Conservation (phyloP, 441 rosid genomes). For the Capsella rubella region DNA sequence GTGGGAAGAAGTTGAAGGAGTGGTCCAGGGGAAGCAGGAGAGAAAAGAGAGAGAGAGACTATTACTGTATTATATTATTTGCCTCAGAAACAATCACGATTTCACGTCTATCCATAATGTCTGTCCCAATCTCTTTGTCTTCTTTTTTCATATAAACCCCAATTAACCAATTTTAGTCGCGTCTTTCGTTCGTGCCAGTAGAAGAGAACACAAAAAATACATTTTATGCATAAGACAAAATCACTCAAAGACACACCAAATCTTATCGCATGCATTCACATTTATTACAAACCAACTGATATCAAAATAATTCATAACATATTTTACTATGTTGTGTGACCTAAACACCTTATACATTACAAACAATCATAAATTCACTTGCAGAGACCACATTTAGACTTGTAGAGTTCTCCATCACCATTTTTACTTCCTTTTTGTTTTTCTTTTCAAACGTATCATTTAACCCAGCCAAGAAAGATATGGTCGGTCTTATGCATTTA, state of each 20-base stretch:
- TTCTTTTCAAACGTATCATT: slow-evolving; percentile 33
- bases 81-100: slow-evolving; percentile 43
- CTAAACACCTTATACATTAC: background rate
- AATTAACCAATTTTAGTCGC: slow-evolving; percentile 31
- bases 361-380: slow-evolving; percentile 34
- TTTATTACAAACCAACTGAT: slow-evolving; percentile 39
- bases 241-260: background rate
- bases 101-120: slow-evolving; percentile 43
- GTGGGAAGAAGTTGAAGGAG: slow-evolving; percentile 21
- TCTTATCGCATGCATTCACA: slow-evolving; percentile 15
- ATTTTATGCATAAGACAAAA: slow-evolving; percentile 30
- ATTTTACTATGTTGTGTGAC: slow-evolving; percentile 18
- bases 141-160: slow-evolving; percentile 18
- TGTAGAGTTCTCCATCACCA: slow-evolving; percentile 36
- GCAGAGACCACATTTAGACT: slow-evolving; percentile 29
- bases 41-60: slow-evolving; percentile 3
- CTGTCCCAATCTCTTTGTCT: slow-evolving; percentile 43
- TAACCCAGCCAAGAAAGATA: slow-evolving; percentile 40
- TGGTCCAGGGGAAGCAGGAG: slow-evolving; percentile 33
- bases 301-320: slow-evolving; percentile 15
- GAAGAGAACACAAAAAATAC: background rate
- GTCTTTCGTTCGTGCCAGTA: slow-evolving; percentile 34
- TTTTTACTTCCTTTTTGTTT: slow-evolving; percentile 12
- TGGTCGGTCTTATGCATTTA: slow-evolving; percentile 38
- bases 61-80: slow-evolving; percentile 6